Evolutionary conservation across 495 filamentous ascomycete genomes (phyloP).

Genomic region (Podospora appendiculata): DNA sequence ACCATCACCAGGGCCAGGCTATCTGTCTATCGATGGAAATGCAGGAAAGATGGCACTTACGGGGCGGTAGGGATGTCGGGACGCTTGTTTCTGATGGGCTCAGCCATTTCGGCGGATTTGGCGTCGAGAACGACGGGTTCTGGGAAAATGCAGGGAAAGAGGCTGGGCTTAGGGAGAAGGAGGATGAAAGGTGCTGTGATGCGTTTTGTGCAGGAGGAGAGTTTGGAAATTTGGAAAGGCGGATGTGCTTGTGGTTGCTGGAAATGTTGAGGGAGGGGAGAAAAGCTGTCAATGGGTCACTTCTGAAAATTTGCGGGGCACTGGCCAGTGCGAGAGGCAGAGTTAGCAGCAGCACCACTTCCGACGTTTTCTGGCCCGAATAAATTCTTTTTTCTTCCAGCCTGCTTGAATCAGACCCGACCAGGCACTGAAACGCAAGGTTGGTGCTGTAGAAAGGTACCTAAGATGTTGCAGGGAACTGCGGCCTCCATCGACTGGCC

Average conservation of each 20-base stretch:
- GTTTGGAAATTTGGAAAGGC: conserved; percentile 2
- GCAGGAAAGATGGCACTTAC: conserved; percentile 36
- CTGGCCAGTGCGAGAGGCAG: conserved; percentile 9
- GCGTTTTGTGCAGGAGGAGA: conserved; percentile 2
- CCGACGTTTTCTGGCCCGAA: background rate
- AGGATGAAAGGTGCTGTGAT: background rate
- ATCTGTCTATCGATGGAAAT: too few relatives aligned
- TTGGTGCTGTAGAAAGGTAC: too few relatives aligned
- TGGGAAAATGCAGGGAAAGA: conserved; percentile 2
- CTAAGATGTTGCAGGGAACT: too few relatives aligned
- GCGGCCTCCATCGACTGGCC: too few relatives aligned
- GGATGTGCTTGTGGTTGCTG: conserved; percentile 9
- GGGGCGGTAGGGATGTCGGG: conserved; percentile 72
- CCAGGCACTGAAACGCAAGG: too few relatives aligned
- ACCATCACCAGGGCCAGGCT: background rate
- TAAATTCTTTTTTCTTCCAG: background rate
- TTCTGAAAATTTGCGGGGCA: conserved; percentile 24
- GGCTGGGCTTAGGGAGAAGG: background rate
- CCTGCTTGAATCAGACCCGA: conserved; percentile 2
- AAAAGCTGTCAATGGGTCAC: conserved; percentile 18
- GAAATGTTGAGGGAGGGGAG: conserved; percentile 29
- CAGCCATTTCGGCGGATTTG: conserved; percentile 56
- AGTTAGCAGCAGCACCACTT: background rate
- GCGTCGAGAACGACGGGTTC: conserved; percentile 3
- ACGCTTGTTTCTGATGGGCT: conserved; percentile 87